These are phyloP conservation scores for Xerophyta viscosa DNA, from an alignment of 106 monocot genomes.

Conservation along the genomic window DNA sequence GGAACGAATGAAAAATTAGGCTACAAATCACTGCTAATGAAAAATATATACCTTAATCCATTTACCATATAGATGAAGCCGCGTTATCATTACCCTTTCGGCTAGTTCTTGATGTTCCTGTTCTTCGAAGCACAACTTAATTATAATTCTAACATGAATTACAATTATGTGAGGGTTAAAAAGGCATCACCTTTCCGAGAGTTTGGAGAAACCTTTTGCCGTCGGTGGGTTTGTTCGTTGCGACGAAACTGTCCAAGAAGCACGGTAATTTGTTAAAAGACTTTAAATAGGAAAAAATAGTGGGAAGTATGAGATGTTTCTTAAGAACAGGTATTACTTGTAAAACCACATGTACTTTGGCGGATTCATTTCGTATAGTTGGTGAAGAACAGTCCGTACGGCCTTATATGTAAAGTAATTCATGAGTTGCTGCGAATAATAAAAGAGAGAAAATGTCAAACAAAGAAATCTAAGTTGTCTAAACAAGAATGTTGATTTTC, in stretches of 20 bases:
- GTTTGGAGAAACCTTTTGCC: slow-evolving; percentile 61
- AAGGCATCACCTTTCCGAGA: slow-evolving; percentile 62
- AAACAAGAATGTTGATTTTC: not conserved
- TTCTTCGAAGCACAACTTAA: not conserved
- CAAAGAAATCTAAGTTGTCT: not conserved
- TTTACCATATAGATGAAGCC: slow-evolving; percentile 80
- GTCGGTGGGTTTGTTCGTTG: slow-evolving; percentile 49
- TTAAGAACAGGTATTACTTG: slow-evolving; percentile 31
- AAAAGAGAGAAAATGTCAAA: not conserved
- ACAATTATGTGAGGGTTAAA: not conserved
- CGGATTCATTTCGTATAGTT: slow-evolving; percentile 99
- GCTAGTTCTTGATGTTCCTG: slow-evolving; percentile 94
- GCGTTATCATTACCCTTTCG: slow-evolving; percentile 94
- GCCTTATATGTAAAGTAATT: slow-evolving; percentile 94
- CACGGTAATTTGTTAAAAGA: not conserved
- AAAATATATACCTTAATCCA: slow-evolving; percentile 92
- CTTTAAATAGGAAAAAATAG: not conserved
- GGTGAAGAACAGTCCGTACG: slow-evolving; percentile 74
- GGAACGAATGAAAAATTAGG: not conserved
- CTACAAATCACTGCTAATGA: not conserved
- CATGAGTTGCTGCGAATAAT: slow-evolving; percentile 57
- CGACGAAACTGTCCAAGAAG: slow-evolving; percentile 44
- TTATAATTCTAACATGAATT: not conserved
- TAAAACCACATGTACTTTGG: slow-evolving; percentile 90
- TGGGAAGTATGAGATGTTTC: too few relatives aligned